phyloP scores from a whole-genome alignment of 805 yeast genomes.

The Starmerella scarabaei region DNA sequence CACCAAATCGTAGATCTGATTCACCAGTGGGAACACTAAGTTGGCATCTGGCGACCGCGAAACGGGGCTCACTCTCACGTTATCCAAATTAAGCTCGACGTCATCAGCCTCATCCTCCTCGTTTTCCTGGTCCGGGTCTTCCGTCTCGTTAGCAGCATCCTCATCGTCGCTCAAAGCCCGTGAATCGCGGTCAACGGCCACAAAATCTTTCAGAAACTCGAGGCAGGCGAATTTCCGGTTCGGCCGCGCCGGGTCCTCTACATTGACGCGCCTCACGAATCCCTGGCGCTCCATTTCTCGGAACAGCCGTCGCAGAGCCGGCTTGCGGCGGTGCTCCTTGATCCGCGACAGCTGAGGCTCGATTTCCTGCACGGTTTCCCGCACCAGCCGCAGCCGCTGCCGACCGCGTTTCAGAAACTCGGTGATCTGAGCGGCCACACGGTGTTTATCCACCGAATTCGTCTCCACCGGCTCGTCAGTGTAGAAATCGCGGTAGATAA shows the following conservation, averaged over 20 bases:
- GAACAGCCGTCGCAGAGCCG: conserved; percentile 21
- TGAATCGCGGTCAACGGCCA: background rate
- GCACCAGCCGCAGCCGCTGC: conserved; percentile 26
- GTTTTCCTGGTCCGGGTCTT: conserved; percentile 23
- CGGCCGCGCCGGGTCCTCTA: conserved; percentile 24
- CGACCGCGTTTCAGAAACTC: conserved; percentile 24
- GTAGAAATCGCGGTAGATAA: conserved; percentile 18
- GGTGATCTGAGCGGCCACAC: conserved; percentile 22
- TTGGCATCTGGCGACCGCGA: conserved; percentile 32
- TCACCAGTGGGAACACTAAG: conserved; percentile 47
- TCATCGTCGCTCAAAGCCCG: background rate
- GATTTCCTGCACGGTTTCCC: conserved; percentile 31
- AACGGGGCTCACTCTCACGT: conserved; percentile 15
- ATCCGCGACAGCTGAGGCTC: conserved; percentile 22
- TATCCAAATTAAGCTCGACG: conserved; percentile 18
- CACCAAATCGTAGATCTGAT: conserved; percentile 46
- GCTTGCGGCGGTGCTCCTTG: conserved; percentile 20
- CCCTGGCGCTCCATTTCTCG: conserved; percentile 22
- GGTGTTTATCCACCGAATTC: conserved; percentile 16
- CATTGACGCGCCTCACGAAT: conserved; percentile 25
- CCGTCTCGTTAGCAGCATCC: conserved; percentile 23
- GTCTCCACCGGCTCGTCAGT: background rate
- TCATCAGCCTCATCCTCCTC: conserved; percentile 29
- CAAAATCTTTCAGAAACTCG: conserved; percentile 24
- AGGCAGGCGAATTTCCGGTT: conserved; percentile 27